Base-by-base conservation (phyloP, 768 basidiomycete species). In the Pulveroboletus sp. region DNA sequence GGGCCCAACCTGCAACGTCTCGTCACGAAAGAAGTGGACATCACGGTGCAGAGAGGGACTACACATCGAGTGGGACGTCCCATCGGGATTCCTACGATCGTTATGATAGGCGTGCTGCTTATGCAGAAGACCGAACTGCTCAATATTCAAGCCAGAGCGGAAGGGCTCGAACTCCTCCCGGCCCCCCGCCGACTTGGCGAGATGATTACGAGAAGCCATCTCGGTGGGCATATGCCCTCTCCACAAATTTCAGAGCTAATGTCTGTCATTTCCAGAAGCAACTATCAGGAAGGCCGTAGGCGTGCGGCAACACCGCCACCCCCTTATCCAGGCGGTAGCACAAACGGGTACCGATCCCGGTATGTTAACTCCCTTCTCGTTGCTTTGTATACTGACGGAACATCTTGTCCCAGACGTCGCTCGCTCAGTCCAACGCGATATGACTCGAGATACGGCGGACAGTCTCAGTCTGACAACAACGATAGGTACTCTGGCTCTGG, bases 361-460 rank as follows among this genome's bases (percentile, higher is more conserved):
- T 73, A 20, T 38, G 55, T 23, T 38, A 42, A 38, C 36, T 42
- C 16, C 23, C 34, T 51, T 5, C 19, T 37, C n/a, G 2, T 22
- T 5, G 12, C 3, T 16, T 0, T 19, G 2, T 20, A 5, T n/a
- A 14, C 17, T 53, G 20, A 51, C 38, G 4, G 10, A 31, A 46
- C 22, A 38, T 22, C 17, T 34, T 44, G 17, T 45, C 20, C 24
- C 51, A 86, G 85, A 49, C 83, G 87, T 57, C 83, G 87, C 45
- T 90, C 88, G 29, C 76, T 81, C 59, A 89, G 87, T 58, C 80
- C 79, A 51, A 76, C 77, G 49, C 73, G 80, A 36, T 70, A 79
- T 42, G 60, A 66, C 20, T 66, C 71, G 43, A 85, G 83, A 66
- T 82, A 85, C 43, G 64, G 70, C 34, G 82, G 82, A 58, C 62